These are phyloP conservation scores for Handroanthus guayacan DNA, from an alignment of 257 asterid genomes.

Conservation along the genomic window DNA sequence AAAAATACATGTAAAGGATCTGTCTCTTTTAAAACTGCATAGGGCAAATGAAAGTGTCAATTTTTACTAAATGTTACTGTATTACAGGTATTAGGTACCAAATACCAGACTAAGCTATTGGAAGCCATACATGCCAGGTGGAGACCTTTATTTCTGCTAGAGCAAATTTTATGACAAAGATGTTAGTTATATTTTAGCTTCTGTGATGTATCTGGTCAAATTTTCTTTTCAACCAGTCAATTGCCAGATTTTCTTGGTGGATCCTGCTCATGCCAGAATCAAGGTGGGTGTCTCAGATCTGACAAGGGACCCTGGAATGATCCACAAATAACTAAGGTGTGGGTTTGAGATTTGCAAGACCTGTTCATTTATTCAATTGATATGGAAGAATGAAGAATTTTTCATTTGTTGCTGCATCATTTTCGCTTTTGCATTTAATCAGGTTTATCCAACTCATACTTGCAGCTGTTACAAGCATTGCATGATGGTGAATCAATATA, in stretches of 20 bases:
- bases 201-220: constrained; percentile 20
- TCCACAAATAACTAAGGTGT: constrained; percentile 85
- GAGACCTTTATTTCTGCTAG: constrained; percentile 39
- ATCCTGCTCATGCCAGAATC: constrained; percentile 76
- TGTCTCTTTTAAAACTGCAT: constrained; percentile 16
- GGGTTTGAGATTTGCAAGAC: constrained; percentile 34
- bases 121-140: constrained; percentile 86
- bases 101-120: constrained; percentile 75
- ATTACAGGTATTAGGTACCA: constrained; percentile 83
- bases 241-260: constrained; percentile 99
- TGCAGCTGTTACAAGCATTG: constrained; percentile 81
- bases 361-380: constrained; percentile 13
- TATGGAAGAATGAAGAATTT: constrained; percentile 8
- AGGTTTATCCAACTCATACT: constrained; percentile 46
- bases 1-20: constrained; percentile 76
- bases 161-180: background rate
- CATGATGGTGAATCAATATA: constrained; percentile 59
- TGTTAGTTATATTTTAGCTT: constrained; percentile 19
- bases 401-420: constrained; percentile 31
- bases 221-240: constrained; percentile 64
- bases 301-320: constrained; percentile 96
- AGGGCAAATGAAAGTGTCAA: constrained; percentile 30
- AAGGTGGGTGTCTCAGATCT: constrained; percentile 93
- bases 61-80: constrained; percentile 40
- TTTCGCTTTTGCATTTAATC: constrained; percentile 38